phyloP scores from a whole-genome alignment of 306 rosid genomes.

The Fagus crenata region DNA sequence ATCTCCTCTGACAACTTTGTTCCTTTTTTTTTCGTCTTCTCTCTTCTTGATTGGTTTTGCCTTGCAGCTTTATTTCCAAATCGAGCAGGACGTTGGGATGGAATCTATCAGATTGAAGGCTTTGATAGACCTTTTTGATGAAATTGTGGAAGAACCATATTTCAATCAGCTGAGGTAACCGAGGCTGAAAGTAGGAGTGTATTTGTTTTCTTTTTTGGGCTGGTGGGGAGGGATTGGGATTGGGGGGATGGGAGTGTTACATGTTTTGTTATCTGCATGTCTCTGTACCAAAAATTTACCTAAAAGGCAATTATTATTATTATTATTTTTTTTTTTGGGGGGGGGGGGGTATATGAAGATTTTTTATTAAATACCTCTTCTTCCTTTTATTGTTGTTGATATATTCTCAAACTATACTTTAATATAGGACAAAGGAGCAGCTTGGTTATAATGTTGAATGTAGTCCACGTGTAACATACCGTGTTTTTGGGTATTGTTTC shows the following conservation, averaged over 20 bases:
- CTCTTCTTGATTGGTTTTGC: conserved; percentile 23
- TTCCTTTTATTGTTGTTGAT: conserved; percentile 1
- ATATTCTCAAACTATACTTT: conserved; percentile 22
- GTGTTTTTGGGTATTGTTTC: conserved; percentile 78
- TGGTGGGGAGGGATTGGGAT: not conserved
- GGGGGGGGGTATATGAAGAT: not conserved
- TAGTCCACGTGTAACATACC: conserved; percentile 66
- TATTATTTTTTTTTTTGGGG: not conserved
- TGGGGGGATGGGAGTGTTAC: not conserved
- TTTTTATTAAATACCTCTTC: not conserved
- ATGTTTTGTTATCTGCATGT: not conserved
- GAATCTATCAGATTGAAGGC: conserved; percentile 68
- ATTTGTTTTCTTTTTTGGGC: not conserved
- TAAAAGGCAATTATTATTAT: not conserved
- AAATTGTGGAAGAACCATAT: conserved; percentile 84
- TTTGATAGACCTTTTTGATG: conserved; percentile 79
- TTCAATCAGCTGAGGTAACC: conserved; percentile 90
- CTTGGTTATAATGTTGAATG: conserved; percentile 89
- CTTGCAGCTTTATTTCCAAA: conserved; percentile 91
- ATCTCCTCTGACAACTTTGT: conserved; percentile 21
- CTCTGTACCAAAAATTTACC: not conserved
- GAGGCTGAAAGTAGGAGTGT: conserved; percentile 20
- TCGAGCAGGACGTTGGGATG: conserved; percentile 71
- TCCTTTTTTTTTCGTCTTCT: not conserved
- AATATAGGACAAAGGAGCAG: conserved; percentile 93